Base-by-base conservation (phyloP, 1,139 yeast species). In the Scheffersomyces segobiensis region DNA sequence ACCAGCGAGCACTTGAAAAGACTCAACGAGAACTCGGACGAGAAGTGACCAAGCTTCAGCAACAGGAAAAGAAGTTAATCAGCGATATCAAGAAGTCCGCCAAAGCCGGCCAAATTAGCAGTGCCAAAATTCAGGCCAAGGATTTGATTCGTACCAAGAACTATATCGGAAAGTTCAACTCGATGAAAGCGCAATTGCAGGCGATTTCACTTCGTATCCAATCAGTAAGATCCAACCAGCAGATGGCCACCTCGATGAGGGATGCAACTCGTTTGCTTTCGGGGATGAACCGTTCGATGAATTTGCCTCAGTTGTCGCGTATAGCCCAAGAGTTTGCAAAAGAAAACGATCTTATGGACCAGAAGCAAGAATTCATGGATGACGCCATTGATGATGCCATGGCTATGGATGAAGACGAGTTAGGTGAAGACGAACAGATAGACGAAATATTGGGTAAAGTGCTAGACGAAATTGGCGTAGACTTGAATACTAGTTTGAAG, bases 301-400 rank as follows among this genome's bases (percentile, higher is more conserved):
- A 95, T 69, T 76, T 95, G 63, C 98, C 97, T 0, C 97, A 92
- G 64, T 78, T 95, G 62, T 89, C 92, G 59, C 83, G 89, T 63
- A 95, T 96, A 49, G 93, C 98, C 2, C 95, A 92, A 88, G 98
- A 96, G 68, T 95, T 95, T 74, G 97, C 96, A 67, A 87, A 86
- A 68, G 97, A 95, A 71, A 92, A 91, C 73, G 99, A 95, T 71
- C 79, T 96, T 70, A 95, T 95, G 98, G 98, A 95, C 73, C 99
- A 95, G 76, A 89, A 97, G 68, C 98, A 95, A 72, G 99, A 96
- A 70, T 92, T 95, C 85, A 96, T 95, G 91, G 99, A 95, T 71
- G 99, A 95, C 70, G 97, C 97, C 17, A 89, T 96, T 66, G 99
- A 95, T 71, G 98, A 93, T 71, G 89, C 95, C 32, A 91, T 93